Conservation (phyloP, 257 asterid species). For the Nicotiana knightiana region DNA sequence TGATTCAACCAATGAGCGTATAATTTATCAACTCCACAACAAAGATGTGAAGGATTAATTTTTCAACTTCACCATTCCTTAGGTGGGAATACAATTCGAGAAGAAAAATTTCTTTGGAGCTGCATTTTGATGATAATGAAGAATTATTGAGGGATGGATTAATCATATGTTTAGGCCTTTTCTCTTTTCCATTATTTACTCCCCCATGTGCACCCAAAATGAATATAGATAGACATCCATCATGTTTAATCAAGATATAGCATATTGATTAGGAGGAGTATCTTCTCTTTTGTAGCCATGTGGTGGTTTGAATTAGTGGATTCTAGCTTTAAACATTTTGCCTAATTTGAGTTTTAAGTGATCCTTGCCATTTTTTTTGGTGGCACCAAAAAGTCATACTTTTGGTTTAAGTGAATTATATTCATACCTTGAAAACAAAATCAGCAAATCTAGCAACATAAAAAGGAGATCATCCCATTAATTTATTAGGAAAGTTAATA, state of each 20-base stretch:
- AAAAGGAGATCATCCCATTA: background rate
- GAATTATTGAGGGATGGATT: background rate
- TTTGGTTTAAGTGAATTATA: no score
- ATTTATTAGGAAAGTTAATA: background rate
- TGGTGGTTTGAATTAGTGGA: background rate
- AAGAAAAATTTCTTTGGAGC: no score
- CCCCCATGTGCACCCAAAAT: background rate
- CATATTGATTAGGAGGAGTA: background rate
- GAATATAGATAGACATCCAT: background rate
- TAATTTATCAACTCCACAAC: no score
- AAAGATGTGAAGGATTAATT: no score
- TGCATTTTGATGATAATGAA: background rate
- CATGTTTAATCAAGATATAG: background rate
- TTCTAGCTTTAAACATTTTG: background rate
- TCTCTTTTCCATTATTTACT: background rate
- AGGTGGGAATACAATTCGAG: no score
- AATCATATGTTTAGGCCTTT: background rate
- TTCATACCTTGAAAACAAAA: background rate
- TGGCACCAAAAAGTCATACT: no score
- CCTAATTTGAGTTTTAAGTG: background rate
- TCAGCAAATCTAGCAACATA: background rate
- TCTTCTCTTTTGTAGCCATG: background rate
- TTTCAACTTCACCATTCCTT: no score
- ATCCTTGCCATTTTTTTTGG: background rate
- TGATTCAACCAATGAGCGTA: no score